Evolutionary conservation across 106 monocot species (phyloP).

Genomic region (Dendrobium officinale): DNA sequence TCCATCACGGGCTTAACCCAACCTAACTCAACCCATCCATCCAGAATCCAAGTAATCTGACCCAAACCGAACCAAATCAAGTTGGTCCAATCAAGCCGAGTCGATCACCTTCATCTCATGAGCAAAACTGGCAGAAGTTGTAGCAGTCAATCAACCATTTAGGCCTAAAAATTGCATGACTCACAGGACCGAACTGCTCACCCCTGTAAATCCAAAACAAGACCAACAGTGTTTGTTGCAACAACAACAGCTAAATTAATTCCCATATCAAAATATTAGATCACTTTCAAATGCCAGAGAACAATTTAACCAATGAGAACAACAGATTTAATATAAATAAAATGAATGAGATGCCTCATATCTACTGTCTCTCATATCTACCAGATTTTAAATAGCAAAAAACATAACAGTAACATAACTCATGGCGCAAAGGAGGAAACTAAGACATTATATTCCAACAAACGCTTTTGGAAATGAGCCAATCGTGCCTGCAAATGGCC

Average conservation of each 20-base stretch:
- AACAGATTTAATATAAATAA: not conserved
- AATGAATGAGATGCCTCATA: not conserved
- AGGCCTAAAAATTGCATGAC: too few relatives aligned
- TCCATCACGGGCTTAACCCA: too few relatives aligned
- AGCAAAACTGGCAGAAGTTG: too few relatives aligned
- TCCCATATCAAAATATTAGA: not conserved
- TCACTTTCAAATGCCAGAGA: not conserved
- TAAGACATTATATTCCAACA: conserved; percentile 72
- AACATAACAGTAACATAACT: conserved; percentile 1
- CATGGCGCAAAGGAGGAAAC: conserved; percentile 42
- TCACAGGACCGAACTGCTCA: too few relatives aligned
- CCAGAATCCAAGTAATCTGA: too few relatives aligned
- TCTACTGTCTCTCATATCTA: not conserved
- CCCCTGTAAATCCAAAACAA: too few relatives aligned
- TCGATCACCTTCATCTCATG: too few relatives aligned
- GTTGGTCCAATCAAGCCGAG: too few relatives aligned
- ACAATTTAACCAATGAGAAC: not conserved
- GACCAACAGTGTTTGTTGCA: too few relatives aligned
- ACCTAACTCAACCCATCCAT: too few relatives aligned
- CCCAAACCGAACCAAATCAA: too few relatives aligned
- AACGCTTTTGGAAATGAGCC: conserved; percentile 66
- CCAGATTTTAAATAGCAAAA: not conserved
- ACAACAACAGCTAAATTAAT: not conserved
- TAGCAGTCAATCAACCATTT: too few relatives aligned
- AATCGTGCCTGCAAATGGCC: conserved; percentile 54